Base-by-base conservation (phyloP, 2,329 filamentous ascomycete genomes). In the Talaromyces pinophilus region DNA sequence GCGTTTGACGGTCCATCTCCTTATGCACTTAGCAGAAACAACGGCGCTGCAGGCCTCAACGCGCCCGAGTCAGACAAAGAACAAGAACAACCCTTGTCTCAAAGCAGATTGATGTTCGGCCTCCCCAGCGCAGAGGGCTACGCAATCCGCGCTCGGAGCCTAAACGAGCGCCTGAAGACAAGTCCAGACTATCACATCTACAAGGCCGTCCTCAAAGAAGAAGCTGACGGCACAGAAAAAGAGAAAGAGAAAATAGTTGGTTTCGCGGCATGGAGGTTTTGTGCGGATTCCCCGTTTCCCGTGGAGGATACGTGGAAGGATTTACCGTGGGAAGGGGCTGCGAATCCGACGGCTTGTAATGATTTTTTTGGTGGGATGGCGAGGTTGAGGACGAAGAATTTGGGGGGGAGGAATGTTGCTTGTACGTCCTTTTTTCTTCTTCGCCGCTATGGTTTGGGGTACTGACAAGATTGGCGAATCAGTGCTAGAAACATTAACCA, bases 271-370 rank as follows among this genome's bases (percentile, higher is more conserved):
- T 67, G 65, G 65, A 48, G 50, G 38, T 67, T 64, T n/a, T 67
- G 52, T n/a, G 59, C 62, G n/a, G 62, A 66, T 11, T 38, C 6
- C 1, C 62, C 62, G 1, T 57, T 57, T 22, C 65, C 62, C 0
- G 48, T 22, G 8, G 48, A 65, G 19, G 52, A 67, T 52, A 59
- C 54, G 2, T 67, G 66, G 66, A 46, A 67, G 52, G 66, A 67
- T 46, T 33, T 50, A 6, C 59, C 57, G 15, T 67, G 59, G 59
- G 59, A 61, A 25, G 22, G 22, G 3, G 40, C 44, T n/a, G 35
- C 38, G 35, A 62, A 63, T 54, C 66, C 66, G n/a, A 28, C 25
- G 33, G 59, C 30, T 2, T 67, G 59, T n/a, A 67, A 67, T 63
- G 63, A 65, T 38, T 67, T 62, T n/a, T 65, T 67, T 48, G 62